phyloP scores from a whole-genome alignment of 2,329 filamentous ascomycete genomes.

The Phoma sp. region DNA sequence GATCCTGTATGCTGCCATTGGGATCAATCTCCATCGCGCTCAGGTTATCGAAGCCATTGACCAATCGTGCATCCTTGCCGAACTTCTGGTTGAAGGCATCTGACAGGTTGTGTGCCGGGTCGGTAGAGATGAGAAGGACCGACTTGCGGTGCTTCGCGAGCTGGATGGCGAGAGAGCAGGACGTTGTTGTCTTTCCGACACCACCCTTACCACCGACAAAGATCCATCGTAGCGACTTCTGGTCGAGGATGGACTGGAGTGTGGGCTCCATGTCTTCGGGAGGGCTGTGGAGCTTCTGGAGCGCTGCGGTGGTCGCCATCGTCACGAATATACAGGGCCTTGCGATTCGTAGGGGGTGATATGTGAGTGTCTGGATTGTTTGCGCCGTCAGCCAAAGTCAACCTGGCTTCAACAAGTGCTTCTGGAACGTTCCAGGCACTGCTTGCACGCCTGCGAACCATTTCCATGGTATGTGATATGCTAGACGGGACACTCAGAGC shows the following conservation, averaged over 20 bases:
- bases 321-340: conserved; percentile 2
- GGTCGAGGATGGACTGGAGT: conserved; percentile 92
- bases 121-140: conserved; percentile 96
- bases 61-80: conserved; percentile 92
- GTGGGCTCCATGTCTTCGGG: conserved; percentile 81
- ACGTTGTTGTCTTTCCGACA: conserved; percentile 99
- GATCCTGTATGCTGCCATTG: conserved; percentile 95
- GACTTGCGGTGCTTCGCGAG: conserved; percentile 93
- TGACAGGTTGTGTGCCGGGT: conserved; percentile 96
- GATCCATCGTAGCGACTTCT: conserved; percentile 96
- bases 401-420: conserved; percentile 2
- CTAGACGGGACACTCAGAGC: background rate
- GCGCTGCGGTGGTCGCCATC: conserved; percentile 48
- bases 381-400: conserved; percentile 11
- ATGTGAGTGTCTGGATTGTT: background rate
- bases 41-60: conserved; percentile 91
- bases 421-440: conserved; percentile 13
- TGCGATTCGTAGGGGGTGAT: background rate
- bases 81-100: conserved; percentile 99
- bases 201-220: conserved; percentile 98
- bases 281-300: conserved; percentile 52
- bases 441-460: background rate
- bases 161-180: conserved; percentile 97
- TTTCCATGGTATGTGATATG: background rate
- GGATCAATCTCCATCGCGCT: conserved; percentile 99